These are phyloP conservation scores for Hymenoscyphus fraxineus DNA, from an alignment of 2,329 filamentous ascomycete species.

Conservation along the genomic window DNA sequence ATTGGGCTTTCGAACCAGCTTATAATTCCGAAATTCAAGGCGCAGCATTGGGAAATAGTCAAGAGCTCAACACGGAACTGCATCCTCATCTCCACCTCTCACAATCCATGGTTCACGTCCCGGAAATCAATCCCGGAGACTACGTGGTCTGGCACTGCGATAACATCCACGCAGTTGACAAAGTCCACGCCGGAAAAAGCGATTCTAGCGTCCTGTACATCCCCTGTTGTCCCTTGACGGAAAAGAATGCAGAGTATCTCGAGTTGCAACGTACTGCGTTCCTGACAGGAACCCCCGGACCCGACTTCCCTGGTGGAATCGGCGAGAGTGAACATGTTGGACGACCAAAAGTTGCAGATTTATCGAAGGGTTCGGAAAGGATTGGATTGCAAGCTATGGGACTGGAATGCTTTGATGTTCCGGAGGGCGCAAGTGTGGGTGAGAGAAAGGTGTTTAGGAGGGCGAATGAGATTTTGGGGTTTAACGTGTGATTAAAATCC, in stretches of 20 bases:
- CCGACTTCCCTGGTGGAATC: slow-evolving; percentile 68
- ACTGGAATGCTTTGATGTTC: slow-evolving; percentile 36
- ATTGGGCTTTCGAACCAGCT: slow-evolving; percentile 54
- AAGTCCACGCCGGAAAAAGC: slow-evolving; percentile 62
- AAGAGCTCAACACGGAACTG: slow-evolving; percentile 56
- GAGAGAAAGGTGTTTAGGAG: slow-evolving; percentile 7
- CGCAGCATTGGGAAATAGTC: slow-evolving; percentile 58
- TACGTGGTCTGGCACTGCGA: slow-evolving; percentile 62
- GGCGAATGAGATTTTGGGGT: slow-evolving; percentile 10
- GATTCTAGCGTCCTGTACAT: slow-evolving; percentile 90
- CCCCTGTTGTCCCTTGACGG: slow-evolving; percentile 77
- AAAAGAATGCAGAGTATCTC: slow-evolving; percentile 68
- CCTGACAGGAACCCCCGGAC: slow-evolving; percentile 60
- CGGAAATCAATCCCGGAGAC: slow-evolving; percentile 60
- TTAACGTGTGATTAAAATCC: neutral
- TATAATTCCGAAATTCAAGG: slow-evolving; percentile 59
- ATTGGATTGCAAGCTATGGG: slow-evolving; percentile 56
- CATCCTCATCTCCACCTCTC: slow-evolving; percentile 63
- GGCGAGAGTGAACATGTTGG: slow-evolving; percentile 58
- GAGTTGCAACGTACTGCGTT: slow-evolving; percentile 69
- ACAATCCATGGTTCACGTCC: slow-evolving; percentile 62
- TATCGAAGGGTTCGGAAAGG: slow-evolving; percentile 43
- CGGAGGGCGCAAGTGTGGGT: neutral
- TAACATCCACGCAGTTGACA: slow-evolving; percentile 70
- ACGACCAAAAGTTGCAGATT: slow-evolving; percentile 35